These are phyloP conservation scores for Withania somnifera DNA, from an alignment of 305 asterid species.

Conservation along the genomic window DNA sequence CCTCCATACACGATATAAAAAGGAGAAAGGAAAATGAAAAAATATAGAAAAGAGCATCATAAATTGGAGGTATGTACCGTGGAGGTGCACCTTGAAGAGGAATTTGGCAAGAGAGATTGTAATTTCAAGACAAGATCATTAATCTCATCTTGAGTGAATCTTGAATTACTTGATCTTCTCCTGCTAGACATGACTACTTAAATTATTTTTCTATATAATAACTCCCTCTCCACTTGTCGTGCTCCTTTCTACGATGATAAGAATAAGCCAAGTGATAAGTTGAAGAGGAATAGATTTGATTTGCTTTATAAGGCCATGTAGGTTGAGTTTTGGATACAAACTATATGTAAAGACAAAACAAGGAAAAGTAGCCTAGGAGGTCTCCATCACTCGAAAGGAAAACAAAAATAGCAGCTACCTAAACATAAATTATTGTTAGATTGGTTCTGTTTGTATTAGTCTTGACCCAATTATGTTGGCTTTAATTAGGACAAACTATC, in stretches of 20 bases:
- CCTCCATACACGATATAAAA: no score
- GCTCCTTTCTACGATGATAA: background rate
- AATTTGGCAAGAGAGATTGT: conserved; percentile 7
- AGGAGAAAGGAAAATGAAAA: background rate
- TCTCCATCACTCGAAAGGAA: background rate
- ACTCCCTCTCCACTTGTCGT: background rate
- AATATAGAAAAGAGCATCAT: background rate
- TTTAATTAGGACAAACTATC: background rate
- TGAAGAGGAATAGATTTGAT: background rate
- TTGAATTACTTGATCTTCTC: conserved; percentile 6
- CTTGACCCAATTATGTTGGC: background rate
- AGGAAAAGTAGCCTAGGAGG: background rate
- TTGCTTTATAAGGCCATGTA: conserved; percentile 3
- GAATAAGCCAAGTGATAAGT: background rate
- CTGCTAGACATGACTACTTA: background rate
- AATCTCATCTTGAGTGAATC: conserved; percentile 1
- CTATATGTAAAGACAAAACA: background rate
- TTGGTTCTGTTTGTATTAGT: background rate
- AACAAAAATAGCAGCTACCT: background rate
- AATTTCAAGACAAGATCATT: conserved; percentile 3
- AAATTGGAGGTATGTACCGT: background rate
- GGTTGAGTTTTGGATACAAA: background rate
- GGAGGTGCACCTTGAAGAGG: background rate
- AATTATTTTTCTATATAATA: background rate
- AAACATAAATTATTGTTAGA: background rate